Conservation (phyloP, 306 rosid genomes). For the Sesbania bispinosa region DNA sequence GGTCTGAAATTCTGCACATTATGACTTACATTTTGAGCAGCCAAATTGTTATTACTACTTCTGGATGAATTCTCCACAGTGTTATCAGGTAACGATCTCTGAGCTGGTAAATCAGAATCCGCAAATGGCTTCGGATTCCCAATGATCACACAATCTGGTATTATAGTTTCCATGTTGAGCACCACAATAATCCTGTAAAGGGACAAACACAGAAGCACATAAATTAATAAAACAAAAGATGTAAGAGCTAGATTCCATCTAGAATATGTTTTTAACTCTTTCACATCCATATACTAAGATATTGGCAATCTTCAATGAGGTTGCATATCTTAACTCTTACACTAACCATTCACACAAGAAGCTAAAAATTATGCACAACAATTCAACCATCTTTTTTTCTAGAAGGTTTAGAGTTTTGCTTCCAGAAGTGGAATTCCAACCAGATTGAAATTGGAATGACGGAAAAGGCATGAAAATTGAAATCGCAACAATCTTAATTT, state of each 20-base stretch:
- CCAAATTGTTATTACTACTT: slow-evolving; percentile 27
- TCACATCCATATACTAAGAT: slow-evolving; percentile 12
- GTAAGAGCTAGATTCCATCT: background rate
- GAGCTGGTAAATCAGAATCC: slow-evolving; percentile 47
- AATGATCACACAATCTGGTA: slow-evolving; percentile 64
- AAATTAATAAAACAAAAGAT: slow-evolving; percentile 6
- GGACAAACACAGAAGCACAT: background rate
- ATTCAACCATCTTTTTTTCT: background rate
- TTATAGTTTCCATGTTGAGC: slow-evolving; percentile 82
- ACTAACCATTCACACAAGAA: slow-evolving; percentile 7
- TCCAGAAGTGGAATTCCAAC: background rate
- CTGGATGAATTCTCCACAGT: slow-evolving; percentile 25
- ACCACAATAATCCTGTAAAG: slow-evolving; percentile 70
- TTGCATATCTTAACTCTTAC: background rate
- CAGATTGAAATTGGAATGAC: background rate
- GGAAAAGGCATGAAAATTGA: background rate
- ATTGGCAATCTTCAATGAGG: background rate
- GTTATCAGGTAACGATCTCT: slow-evolving; percentile 26
- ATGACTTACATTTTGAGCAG: slow-evolving; percentile 34
- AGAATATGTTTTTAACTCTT: background rate
- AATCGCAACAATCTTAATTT: background rate
- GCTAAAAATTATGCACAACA: background rate
- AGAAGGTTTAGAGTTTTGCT: background rate
- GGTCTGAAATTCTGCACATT: slow-evolving; percentile 59
- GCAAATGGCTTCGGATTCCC: slow-evolving; percentile 61